Evolutionary conservation across 345 rosid genomes (phyloP).

Genomic region (Pistacia atlantica): DNA sequence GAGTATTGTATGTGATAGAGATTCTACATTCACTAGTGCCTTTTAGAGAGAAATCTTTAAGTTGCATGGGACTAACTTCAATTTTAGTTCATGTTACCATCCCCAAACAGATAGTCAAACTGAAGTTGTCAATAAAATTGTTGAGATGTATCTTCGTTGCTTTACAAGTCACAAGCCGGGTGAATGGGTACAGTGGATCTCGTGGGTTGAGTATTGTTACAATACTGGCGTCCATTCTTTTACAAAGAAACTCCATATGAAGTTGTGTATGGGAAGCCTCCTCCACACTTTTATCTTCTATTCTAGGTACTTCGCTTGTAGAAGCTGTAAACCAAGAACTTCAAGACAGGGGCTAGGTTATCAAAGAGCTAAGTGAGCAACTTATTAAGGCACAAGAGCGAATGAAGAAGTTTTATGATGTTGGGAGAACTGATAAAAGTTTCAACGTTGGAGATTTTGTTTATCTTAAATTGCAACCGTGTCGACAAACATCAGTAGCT

Average conservation of each 20-base stretch:
- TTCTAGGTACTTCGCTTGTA: not conserved
- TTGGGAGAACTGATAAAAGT: not conserved
- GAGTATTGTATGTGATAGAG: not conserved
- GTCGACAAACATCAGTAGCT: not conserved
- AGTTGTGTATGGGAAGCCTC: not conserved
- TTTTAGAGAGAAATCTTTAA: conserved; percentile 8
- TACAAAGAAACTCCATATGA: not conserved
- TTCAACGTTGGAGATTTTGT: not conserved
- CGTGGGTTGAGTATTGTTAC: not conserved
- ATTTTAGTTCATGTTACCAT: not conserved
- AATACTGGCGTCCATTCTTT: not conserved
- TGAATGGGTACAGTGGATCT: not conserved
- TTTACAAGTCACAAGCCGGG: not conserved
- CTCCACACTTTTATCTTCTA: not conserved
- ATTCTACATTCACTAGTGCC: not conserved
- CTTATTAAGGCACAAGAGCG: not conserved
- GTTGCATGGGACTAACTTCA: not conserved
- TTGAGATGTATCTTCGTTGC: conserved; percentile 6
- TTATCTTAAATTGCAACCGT: not conserved
- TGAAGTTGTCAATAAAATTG: not conserved
- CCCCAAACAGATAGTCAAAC: not conserved
- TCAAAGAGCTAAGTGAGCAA: not conserved
- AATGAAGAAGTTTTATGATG: not conserved
- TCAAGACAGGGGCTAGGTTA: conserved; percentile 42
- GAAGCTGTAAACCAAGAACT: conserved; percentile 5